phyloP scores from a whole-genome alignment of 2,329 filamentous ascomycete species.

The Eutypa lata region DNA sequence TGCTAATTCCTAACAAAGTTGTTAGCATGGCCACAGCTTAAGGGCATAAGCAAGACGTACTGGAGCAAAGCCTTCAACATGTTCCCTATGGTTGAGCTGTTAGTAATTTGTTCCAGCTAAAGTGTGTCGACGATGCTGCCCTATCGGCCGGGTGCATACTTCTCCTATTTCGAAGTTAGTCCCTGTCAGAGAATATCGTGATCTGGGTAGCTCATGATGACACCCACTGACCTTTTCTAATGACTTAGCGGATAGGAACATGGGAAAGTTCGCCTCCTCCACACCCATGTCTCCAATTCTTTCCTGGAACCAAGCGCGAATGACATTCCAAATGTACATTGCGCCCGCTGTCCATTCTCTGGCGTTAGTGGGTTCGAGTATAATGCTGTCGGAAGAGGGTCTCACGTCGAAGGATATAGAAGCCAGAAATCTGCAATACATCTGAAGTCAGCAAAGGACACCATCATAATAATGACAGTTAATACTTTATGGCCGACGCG shows the following conservation, averaged over 20 bases:
- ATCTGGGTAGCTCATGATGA: not conserved
- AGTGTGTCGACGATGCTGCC: not conserved
- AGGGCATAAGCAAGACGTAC: not conserved
- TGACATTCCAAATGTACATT: slow-evolving; percentile 66
- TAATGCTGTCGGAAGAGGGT: not conserved
- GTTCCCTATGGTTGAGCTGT: slow-evolving; percentile 66
- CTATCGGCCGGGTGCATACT: slow-evolving; percentile 9
- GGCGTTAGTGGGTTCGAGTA: not conserved
- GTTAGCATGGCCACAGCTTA: not conserved
- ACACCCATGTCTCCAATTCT: slow-evolving; percentile 89
- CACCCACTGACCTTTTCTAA: slow-evolving; percentile 55
- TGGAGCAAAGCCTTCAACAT: slow-evolving; percentile 97
- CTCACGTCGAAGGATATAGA: slow-evolving; percentile 81
- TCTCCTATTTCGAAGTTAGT: slow-evolving; percentile 11
- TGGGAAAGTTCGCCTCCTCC: slow-evolving; percentile 93
- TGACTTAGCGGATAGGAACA: slow-evolving; percentile 91
- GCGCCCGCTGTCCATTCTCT: slow-evolving; percentile 37
- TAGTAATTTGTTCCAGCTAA: not conserved
- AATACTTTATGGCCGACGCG: too few species aligned
- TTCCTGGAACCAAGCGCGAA: slow-evolving; percentile 64
- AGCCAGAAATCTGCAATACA: slow-evolving; percentile 77
- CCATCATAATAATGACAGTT: too few species aligned
- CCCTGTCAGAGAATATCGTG: too few species aligned
- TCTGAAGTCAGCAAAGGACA: slow-evolving; percentile 14
- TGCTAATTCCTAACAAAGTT: slow-evolving; percentile 59